These are phyloP conservation scores for Saccharomycopsis babjevae DNA, from an alignment of 805 yeast genomes.

Conservation along the genomic window DNA sequence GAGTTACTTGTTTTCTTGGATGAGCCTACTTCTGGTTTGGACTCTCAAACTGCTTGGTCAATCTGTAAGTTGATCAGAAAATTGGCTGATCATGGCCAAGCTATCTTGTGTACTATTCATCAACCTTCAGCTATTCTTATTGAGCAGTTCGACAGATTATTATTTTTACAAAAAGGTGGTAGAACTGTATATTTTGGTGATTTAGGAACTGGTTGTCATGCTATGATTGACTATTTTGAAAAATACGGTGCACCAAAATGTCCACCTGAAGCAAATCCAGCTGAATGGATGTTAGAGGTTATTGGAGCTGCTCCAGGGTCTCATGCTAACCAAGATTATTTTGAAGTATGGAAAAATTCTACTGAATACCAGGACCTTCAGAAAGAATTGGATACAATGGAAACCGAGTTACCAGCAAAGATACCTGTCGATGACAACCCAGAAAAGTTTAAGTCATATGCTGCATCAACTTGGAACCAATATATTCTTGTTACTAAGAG, in stretches of 20 bases:
- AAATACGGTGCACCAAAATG: slow-evolving; percentile 63
- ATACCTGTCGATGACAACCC: slow-evolving; percentile 25
- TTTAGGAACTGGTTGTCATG: slow-evolving; percentile 51
- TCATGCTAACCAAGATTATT: slow-evolving; percentile 46
- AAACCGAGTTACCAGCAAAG: slow-evolving; percentile 31
- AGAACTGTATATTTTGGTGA: slow-evolving; percentile 76
- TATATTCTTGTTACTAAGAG: slow-evolving; percentile 37
- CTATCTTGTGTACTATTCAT: slow-evolving; percentile 67
- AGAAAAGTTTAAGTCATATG: slow-evolving; percentile 30
- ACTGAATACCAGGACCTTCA: slow-evolving; percentile 39
- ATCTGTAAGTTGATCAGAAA: slow-evolving; percentile 57
- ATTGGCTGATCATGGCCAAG: slow-evolving; percentile 62
- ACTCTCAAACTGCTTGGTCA: slow-evolving; percentile 59
- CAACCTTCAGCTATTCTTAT: slow-evolving; percentile 67
- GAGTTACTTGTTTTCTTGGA: slow-evolving; percentile 51
- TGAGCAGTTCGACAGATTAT: slow-evolving; percentile 56
- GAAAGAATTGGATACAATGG: slow-evolving; percentile 45
- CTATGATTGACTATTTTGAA: slow-evolving; percentile 58
- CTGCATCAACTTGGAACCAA: slow-evolving; percentile 35
- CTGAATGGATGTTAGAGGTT: slow-evolving; percentile 62
- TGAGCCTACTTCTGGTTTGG: slow-evolving; percentile 66
- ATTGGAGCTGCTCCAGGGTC: slow-evolving; percentile 81
- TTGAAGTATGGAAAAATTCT: slow-evolving; percentile 47
- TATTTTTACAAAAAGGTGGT: slow-evolving; percentile 67
- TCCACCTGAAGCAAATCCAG: slow-evolving; percentile 53